Base-by-base conservation (phyloP, 1,284 basidiomycete genomes). In the Microbotryomycetes sp. region DNA sequence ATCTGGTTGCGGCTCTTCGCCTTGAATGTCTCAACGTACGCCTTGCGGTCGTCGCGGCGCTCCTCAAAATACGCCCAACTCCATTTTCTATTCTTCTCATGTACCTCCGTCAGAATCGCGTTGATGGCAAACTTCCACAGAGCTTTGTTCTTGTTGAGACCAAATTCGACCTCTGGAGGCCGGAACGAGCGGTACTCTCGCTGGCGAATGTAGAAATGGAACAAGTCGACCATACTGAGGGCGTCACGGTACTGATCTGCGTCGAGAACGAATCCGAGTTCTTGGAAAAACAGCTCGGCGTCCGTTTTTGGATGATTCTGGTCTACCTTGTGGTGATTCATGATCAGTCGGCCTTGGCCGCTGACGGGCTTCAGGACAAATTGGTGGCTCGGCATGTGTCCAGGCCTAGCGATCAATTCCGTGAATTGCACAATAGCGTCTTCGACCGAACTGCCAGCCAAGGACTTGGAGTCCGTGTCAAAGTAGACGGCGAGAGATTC, bases 311-410 rank as follows among this genome's bases (percentile, higher is more conserved):
- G 90, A 70, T 72, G 54, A 62, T 85, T 78, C 57, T 81, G 81
- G 72, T 88, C 82, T 70, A 85, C 78, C 73, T 83, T 83, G 50
- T 68, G 61, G 71, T 89, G 84, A 72, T 94, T 91, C 77, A 98
- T 84, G 65, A 88, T 81, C 62, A 96, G 81, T 68, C 89, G 82
- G 31, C 94, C 96, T 78, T 97, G 87, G 54, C 94, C 96, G 0
- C 91, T 91, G 15, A 99, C 94, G 23, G 96, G 96, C 74, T 89
- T 93, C 45, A 99, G 81, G 63, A 98, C 87, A 75, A 91, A 97
- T 75, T 99, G 96, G 75, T 99, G 97, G 6, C 78, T 81, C 60
- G 75, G 77, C 62, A 78, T 77, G 65, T 71, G 59, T 5, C 79
- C 77, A 51, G 79, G 80, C 54, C 81, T 80, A 1, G 86, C 81